phyloP scores from a whole-genome alignment of 1,139 yeast species.

The Pichia inconspicua region DNA sequence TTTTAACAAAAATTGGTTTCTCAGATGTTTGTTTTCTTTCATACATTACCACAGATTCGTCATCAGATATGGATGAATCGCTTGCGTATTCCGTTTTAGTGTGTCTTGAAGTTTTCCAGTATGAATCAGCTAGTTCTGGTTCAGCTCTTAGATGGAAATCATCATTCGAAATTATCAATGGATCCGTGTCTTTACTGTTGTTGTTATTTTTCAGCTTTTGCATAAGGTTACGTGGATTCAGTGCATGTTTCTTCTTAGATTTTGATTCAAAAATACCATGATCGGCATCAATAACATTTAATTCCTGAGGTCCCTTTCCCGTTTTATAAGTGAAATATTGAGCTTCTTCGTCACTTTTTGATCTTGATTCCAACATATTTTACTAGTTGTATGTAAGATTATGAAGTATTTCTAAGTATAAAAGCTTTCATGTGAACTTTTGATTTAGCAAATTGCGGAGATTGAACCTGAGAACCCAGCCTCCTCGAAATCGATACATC shows the following conservation, averaged over 20 bases:
- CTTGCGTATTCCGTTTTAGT: neutral
- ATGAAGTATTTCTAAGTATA: too few relatives aligned
- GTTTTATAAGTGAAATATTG: conserved; percentile 6
- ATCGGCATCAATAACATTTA: conserved; percentile 14
- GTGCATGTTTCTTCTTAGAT: neutral
- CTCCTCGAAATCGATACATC: too few relatives aligned
- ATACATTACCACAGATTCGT: neutral
- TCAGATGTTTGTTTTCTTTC: neutral
- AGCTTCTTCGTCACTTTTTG: neutral
- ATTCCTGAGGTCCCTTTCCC: neutral
- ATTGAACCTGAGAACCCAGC: too few relatives aligned
- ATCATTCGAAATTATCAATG: neutral
- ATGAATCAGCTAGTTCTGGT: conserved; percentile 7
- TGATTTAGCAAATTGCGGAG: too few relatives aligned
- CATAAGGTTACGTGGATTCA: conserved; percentile 2
- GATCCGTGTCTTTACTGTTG: neutral
- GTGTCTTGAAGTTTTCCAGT: neutral
- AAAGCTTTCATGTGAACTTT: too few relatives aligned
- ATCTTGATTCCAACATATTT: neutral
- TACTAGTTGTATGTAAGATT: too few relatives aligned
- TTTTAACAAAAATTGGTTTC: too few relatives aligned
- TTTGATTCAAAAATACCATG: conserved; percentile 12
- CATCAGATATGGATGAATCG: neutral
- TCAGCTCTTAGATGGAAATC: conserved; percentile 9
- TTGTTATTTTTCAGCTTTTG: neutral